Conservation (phyloP, 176 grass and related monocot genomes). For the Oryza brachyantha region DNA sequence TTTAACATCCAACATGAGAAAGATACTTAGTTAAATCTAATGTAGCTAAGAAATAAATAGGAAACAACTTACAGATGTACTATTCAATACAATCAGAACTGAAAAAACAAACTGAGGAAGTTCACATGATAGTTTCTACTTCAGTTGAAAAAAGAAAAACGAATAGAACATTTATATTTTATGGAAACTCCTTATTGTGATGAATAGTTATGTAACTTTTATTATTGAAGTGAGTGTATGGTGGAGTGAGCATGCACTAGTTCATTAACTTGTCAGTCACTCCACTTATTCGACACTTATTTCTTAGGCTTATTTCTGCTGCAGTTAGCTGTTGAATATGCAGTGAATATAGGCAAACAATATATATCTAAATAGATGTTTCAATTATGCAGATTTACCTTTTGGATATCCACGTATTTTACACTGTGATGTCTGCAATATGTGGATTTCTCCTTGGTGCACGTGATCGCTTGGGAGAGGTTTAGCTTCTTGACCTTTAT, state of each 20-base stretch:
- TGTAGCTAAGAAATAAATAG: neutral
- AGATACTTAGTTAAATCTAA: neutral
- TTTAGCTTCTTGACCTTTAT: slow-evolving; percentile 39
- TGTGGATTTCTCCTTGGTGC: slow-evolving; percentile 91
- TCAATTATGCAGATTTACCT: slow-evolving; percentile 80
- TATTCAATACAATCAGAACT: neutral
- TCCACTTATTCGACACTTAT: slow-evolving; percentile 3
- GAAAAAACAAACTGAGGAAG: neutral
- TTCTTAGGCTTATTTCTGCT: slow-evolving; percentile 10
- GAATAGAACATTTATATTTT: neutral
- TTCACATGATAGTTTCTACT: neutral
- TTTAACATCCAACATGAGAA: neutral
- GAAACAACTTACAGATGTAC: neutral
- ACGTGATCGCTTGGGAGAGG: slow-evolving; percentile 85
- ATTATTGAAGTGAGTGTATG: neutral
- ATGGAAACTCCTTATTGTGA: neutral
- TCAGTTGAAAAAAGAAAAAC: neutral
- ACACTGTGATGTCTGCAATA: slow-evolving; percentile 80
- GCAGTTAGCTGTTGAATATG: neutral
- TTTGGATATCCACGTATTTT: slow-evolving; percentile 92
- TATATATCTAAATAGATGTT: slow-evolving; percentile 2
- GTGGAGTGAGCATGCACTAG: neutral
- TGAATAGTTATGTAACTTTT: neutral
- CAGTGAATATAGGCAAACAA: slow-evolving; percentile 15
- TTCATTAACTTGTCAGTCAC: neutral